phyloP scores from a whole-genome alignment of 176 grass and related monocot species.

The Musa beccarii region DNA sequence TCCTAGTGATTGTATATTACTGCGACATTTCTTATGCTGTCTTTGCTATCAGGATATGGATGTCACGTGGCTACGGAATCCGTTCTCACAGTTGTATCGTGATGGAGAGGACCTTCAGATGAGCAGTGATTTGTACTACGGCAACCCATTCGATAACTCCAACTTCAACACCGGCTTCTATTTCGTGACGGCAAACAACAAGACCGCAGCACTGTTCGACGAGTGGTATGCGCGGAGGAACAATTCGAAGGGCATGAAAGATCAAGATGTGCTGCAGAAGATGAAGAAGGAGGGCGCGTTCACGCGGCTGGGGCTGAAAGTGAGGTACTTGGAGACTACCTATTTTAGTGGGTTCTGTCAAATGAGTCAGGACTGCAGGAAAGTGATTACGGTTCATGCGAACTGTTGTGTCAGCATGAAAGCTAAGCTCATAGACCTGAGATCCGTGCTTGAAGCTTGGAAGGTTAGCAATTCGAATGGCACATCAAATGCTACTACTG shows the following conservation, averaged over 20 bases:
- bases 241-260: neutral
- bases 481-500: neutral
- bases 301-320: neutral
- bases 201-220: conserved; percentile 4
- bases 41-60: conserved; percentile 13
- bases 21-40: neutral
- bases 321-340: conserved; percentile 3
- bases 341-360: conserved; percentile 17
- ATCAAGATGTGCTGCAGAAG: conserved; percentile 7
- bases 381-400: conserved; percentile 6
- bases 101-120: conserved; percentile 3
- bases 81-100: neutral
- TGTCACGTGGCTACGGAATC: conserved; percentile 14
- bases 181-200: neutral
- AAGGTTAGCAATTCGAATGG: neutral
- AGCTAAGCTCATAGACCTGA: conserved; percentile 8
- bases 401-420: conserved; percentile 8
- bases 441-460: neutral
- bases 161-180: conserved; percentile 17
- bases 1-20: neutral
- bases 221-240: conserved; percentile 10
- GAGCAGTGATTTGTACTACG: neutral
- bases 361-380: neutral
- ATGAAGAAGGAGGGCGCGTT: conserved; percentile 7
- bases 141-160: neutral